A percentile compares a stretch with the other conserved stretches of the same genome.
These are phyloP conservation scores for Verbena officinalis DNA, from an alignment of 257 asterid species.

Conservation along the genomic window DNA sequence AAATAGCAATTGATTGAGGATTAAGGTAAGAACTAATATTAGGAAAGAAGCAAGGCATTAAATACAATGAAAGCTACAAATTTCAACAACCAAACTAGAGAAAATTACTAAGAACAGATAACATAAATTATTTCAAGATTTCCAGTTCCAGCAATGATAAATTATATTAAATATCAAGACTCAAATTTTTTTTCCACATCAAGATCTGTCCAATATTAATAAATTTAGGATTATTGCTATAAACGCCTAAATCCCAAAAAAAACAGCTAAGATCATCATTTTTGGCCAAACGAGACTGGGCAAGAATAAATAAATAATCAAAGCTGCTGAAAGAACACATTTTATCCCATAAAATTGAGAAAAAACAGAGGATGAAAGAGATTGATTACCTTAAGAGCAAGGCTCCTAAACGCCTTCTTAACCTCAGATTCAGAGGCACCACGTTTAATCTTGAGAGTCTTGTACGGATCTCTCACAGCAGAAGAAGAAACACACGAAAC, in stretches of 20 bases:
- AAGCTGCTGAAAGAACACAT: not conserved
- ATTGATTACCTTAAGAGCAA: conserved; percentile 63
- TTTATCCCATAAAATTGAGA: not conserved
- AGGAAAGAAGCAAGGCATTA: not conserved
- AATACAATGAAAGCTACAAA: not conserved
- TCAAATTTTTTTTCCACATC: not conserved
- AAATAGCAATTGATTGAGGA: not conserved
- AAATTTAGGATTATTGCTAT: not conserved
- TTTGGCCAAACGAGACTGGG: not conserved
- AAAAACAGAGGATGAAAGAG: not conserved
- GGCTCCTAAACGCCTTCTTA: conserved; percentile 72
- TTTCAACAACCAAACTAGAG: not conserved
- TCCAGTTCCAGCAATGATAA: not conserved
- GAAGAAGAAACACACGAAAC: conserved; percentile 61
- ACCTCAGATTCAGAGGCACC: conserved; percentile 88
- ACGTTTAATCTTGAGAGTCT: conserved; percentile 56
- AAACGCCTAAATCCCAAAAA: not conserved
- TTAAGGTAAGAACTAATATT: no score
- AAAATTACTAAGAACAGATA: not conserved
- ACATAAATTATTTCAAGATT: not conserved
- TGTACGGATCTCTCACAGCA: conserved; percentile 59
- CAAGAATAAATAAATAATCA: not conserved
- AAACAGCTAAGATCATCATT: not conserved
- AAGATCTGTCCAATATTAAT: not conserved
- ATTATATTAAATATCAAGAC: not conserved